Percentiles rank a stretch among this genome's conserved stretches.
Conservation (phyloP, 106 monocot species). For the Dendrobium chrysotoxum region DNA sequence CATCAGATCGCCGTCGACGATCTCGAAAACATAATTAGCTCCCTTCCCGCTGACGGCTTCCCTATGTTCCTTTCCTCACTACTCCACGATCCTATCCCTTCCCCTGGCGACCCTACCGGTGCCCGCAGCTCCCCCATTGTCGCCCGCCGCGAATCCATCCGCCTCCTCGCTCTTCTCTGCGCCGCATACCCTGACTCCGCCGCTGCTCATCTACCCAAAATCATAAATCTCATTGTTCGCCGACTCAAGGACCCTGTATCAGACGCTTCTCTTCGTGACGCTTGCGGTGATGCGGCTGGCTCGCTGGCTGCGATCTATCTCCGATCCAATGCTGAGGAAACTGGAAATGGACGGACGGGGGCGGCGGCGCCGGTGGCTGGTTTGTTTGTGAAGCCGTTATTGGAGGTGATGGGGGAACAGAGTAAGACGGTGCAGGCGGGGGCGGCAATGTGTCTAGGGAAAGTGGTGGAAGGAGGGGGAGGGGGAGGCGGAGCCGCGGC, state of each 20-base stretch:
- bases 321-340: conserved; percentile 11
- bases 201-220: conserved; percentile 67
- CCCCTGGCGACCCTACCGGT: background rate
- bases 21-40: conserved; percentile 59
- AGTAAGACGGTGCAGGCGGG: conserved; percentile 70
- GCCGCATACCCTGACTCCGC: conserved; percentile 57
- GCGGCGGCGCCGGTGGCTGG: conserved; percentile 26
- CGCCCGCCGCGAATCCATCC: conserved; percentile 70
- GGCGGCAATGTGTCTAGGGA: conserved; percentile 70
- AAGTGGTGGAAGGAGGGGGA: conserved; percentile 53
- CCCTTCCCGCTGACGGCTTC: conserved; percentile 53
- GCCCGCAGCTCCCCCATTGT: conserved; percentile 25
- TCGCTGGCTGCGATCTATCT: conserved; percentile 56
- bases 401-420: conserved; percentile 87
- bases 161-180: conserved; percentile 58
- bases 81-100: conserved; percentile 43
- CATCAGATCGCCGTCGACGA: conserved; percentile 89
- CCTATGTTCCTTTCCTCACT: conserved; percentile 61
- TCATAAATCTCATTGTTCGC: conserved; percentile 63
- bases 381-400: conserved; percentile 72
- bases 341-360: background rate
- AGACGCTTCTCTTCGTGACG: conserved; percentile 72
- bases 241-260: conserved; percentile 74
- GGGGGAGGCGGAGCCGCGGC: conserved; percentile 8
- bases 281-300: conserved; percentile 64